Percentiles rank a stretch among this genome's conserved stretches.
These are phyloP conservation scores for Ganoderma meredithae DNA, from an alignment of 1,284 basidiomycete genomes.

Conservation along the genomic window DNA sequence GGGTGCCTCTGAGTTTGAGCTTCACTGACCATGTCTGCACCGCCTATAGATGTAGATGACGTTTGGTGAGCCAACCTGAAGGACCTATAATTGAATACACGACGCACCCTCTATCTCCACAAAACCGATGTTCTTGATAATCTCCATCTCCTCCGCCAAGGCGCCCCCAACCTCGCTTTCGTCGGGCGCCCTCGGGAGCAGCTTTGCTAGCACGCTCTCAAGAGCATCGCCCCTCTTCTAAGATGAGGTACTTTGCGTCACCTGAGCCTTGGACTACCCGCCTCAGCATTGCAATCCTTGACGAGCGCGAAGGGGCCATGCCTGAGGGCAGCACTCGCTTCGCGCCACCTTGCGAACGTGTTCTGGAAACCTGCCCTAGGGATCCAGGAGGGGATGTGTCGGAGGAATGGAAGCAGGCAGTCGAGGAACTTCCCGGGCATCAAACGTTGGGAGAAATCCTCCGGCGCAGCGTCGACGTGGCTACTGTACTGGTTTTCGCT, in stretches of 20 bases:
- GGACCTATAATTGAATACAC: background rate
- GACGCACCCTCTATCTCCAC: background rate
- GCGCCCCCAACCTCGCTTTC: background rate
- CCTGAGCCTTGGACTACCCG: background rate
- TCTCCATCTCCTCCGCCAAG: background rate
- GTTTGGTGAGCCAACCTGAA: background rate
- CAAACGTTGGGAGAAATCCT: constrained; percentile 23
- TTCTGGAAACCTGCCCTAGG: constrained; percentile 38
- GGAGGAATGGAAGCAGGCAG: constrained; percentile 33
- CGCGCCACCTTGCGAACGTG: constrained; percentile 37
- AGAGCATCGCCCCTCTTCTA: background rate
- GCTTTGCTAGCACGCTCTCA: background rate
- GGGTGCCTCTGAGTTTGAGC: no score
- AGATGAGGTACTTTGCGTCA: no score
- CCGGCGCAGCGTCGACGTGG: constrained; percentile 14
- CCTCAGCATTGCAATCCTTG: constrained; percentile 25
- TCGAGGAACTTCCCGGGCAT: constrained; percentile 35
- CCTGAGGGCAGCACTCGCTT: constrained; percentile 21
- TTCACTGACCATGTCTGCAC: constrained; percentile 16
- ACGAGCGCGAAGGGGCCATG: constrained; percentile 24
- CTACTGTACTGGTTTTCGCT: constrained; percentile 34
- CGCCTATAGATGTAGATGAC: constrained; percentile 2
- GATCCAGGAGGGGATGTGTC: constrained; percentile 37
- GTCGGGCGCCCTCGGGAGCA: background rate
- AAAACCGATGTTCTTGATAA: background rate